phyloP scores from a whole-genome alignment of 1,284 basidiomycete species.

The Trichosporon ovoides region DNA sequence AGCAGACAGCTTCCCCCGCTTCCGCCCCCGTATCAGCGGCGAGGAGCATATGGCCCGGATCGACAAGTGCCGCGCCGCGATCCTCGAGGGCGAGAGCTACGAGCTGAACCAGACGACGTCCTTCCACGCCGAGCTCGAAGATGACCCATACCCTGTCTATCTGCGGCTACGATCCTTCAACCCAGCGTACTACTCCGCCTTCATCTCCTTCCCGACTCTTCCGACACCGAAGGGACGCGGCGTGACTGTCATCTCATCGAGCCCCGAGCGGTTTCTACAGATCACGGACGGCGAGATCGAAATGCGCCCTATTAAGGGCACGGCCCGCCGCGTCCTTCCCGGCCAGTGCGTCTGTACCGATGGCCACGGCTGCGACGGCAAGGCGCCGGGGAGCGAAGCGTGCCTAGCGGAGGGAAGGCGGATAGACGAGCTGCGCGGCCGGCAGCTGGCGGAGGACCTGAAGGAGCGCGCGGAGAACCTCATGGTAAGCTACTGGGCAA shows the following conservation, averaged over 20 bases:
- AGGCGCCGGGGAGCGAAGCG: conserved; percentile 24
- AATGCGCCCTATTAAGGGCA: conserved; percentile 95
- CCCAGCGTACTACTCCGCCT: conserved; percentile 87
- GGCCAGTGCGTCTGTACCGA: conserved; percentile 39
- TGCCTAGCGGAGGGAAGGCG: conserved; percentile 29
- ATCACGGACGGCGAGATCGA: conserved; percentile 57
- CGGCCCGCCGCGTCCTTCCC: conserved; percentile 47
- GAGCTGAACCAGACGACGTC: conserved; percentile 88
- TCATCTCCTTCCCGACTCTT: conserved; percentile 59
- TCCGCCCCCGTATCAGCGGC: conserved; percentile 41
- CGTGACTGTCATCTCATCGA: conserved; percentile 65
- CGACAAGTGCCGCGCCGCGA: conserved; percentile 64
- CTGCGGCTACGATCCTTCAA: conserved; percentile 66
- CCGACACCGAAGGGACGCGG: conserved; percentile 52
- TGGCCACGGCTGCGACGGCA: conserved; percentile 28
- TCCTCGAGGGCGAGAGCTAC: conserved; percentile 87
- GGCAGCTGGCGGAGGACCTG: conserved; percentile 61
- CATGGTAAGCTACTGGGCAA: conserved; percentile 57
- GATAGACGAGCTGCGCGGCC: conserved; percentile 45
- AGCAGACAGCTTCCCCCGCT: conserved; percentile 27
- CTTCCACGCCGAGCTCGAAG: conserved; percentile 46
- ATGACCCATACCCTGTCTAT: conserved; percentile 41
- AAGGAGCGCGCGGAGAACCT: conserved; percentile 97
- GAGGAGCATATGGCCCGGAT: conserved; percentile 67
- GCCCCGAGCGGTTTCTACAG: conserved; percentile 91